phyloP scores from a whole-genome alignment of 768 basidiomycete genomes.

The Mycena filopes region DNA sequence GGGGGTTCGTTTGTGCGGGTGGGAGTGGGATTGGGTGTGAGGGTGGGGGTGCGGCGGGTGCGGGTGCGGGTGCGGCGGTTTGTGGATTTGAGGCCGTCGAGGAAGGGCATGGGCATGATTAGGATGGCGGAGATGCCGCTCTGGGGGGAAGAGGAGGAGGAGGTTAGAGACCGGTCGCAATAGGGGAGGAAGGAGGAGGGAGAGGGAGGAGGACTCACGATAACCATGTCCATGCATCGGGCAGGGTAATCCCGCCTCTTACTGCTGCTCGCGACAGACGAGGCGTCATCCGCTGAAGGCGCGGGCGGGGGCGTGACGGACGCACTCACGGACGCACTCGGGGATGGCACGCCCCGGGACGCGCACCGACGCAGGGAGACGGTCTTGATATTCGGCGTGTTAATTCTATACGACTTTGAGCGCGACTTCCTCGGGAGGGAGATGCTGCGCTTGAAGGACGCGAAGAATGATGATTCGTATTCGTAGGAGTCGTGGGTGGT shows the following conservation, averaged over 20 bases:
- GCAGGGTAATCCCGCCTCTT: not conserved
- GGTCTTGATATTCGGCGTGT: not conserved
- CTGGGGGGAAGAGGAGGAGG: not conserved
- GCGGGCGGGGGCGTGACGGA: not conserved
- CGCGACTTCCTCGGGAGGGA: not conserved
- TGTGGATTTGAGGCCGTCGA: not conserved
- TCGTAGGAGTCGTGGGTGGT: not conserved
- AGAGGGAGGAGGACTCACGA: too few relatives aligned
- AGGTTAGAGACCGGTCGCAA: not conserved
- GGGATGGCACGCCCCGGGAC: not conserved
- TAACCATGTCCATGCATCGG: slow-evolving; percentile 4
- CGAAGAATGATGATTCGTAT: too few relatives aligned
- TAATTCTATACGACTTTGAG: too few relatives aligned
- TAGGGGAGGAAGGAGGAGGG: too few relatives aligned
- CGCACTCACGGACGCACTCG: not conserved
- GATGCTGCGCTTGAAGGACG: not conserved
- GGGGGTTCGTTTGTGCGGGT: too few relatives aligned
- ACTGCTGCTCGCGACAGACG: not conserved
- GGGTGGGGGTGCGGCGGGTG: too few relatives aligned
- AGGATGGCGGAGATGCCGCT: slow-evolving; percentile 3
- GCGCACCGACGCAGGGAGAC: not conserved
- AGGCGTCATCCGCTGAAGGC: not conserved
- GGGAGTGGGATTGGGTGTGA: too few relatives aligned
- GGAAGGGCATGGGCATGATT: slow-evolving; percentile 9
- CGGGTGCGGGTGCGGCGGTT: too few relatives aligned